phyloP scores from a whole-genome alignment of 257 asterid genomes.

The Hygrophila difformis region DNA sequence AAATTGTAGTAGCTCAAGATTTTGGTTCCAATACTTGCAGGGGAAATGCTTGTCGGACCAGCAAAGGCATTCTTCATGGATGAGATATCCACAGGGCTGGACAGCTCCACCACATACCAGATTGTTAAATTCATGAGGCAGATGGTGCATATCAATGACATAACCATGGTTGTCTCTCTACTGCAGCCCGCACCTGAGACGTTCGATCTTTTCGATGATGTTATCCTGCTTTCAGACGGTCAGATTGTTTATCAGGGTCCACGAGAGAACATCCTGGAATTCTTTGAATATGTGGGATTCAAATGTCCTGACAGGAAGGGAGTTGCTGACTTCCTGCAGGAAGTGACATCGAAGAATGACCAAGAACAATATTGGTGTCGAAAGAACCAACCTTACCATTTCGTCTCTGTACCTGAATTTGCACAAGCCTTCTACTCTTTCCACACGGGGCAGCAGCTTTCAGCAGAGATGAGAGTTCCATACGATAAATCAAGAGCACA shows the following conservation, averaged over 20 bases:
- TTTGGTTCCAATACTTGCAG: neutral
- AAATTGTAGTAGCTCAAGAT: too few species aligned
- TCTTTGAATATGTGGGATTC: conserved; percentile 49
- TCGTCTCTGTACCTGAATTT: conserved; percentile 47
- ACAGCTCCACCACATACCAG: conserved; percentile 66
- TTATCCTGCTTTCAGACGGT: conserved; percentile 51
- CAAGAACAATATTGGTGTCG: conserved; percentile 70
- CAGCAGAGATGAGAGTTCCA: conserved; percentile 38
- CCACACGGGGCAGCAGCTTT: conserved; percentile 37
- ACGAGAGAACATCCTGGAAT: conserved; percentile 36
- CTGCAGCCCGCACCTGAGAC: conserved; percentile 78
- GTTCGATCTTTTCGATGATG: conserved; percentile 65
- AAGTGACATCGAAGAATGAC: conserved; percentile 76
- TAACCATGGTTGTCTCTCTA: conserved; percentile 55
- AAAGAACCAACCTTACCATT: conserved; percentile 40
- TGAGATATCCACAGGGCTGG: conserved; percentile 83
- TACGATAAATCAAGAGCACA: conserved; percentile 40
- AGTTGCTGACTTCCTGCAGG: conserved; percentile 76
- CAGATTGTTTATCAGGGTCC: conserved; percentile 44
- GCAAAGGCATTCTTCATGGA: conserved; percentile 79
- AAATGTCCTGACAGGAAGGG: conserved; percentile 84
- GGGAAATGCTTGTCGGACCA: neutral
- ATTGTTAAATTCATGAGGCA: neutral
- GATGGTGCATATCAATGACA: neutral
- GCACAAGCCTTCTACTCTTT: conserved; percentile 37